These are phyloP conservation scores for Epichloe festucae DNA, from an alignment of 2,329 filamentous ascomycete species.

Conservation along the genomic window DNA sequence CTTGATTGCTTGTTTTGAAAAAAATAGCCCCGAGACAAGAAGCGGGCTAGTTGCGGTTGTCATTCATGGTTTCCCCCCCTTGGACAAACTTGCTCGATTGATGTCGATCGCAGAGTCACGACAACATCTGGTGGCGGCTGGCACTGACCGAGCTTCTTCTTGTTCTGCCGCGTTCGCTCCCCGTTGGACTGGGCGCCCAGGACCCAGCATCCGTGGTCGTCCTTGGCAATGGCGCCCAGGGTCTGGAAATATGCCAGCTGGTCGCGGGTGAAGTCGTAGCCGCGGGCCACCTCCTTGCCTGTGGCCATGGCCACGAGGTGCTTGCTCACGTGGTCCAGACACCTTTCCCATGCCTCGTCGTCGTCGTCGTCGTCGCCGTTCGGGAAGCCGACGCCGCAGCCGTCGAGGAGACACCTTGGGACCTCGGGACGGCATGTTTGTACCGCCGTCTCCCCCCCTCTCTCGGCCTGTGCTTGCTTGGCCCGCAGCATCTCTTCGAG, in stretches of 20 bases:
- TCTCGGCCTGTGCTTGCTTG: background rate
- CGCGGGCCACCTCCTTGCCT: background rate
- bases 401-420: slow-evolving; percentile 47
- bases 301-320: slow-evolving; percentile 48
- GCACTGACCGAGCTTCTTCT: background rate
- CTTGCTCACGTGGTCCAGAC: slow-evolving; percentile 77
- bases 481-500: slow-evolving; percentile 40
- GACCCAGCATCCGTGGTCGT: slow-evolving; percentile 21
- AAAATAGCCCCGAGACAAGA: no score
- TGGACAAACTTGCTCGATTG: no score
- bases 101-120: background rate
- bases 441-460: background rate
- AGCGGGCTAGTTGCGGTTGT: background rate
- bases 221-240: slow-evolving; percentile 11
- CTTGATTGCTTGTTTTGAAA: no score
- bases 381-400: slow-evolving; percentile 46
- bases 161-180: slow-evolving; percentile 3
- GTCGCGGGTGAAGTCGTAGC: background rate
- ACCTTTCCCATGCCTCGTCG: slow-evolving; percentile 56
- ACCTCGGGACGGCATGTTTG: slow-evolving; percentile 36
- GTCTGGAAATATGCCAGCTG: background rate
- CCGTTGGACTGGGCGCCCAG: slow-evolving; percentile 2
- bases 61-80: background rate
- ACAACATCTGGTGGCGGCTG: background rate
- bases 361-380: slow-evolving; percentile 39